Base-by-base conservation (phyloP, 441 rosid genomes). In the Macaranga tanarius region DNA sequence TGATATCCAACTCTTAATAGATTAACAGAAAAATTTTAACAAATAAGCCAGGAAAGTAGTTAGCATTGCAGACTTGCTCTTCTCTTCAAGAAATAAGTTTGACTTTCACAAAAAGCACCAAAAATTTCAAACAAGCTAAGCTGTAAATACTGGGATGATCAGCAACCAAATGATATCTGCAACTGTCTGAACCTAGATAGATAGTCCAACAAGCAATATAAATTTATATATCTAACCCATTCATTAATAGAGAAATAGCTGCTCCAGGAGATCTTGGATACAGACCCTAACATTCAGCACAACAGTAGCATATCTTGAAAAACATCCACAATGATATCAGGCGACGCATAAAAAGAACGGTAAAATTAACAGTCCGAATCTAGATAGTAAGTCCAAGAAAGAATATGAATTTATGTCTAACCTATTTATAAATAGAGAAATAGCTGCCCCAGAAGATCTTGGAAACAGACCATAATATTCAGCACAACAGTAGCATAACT, bases 121-220 rank as follows among this genome's bases (percentile, higher is more conserved):
- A 70, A 42, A 47, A 72, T 31, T 74, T 69, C 26, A 20, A 62
- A 25, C 51, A 60, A 67, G 59, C 79, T 67, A 67, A 44, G 59
- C 72, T 19, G 72, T 48, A 15, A 5, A 52, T 72, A 67, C 76
- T 77, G 75, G 22, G 69, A 75, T 65, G 65, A 58, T 55, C 77
- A 69, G 75, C 78, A 64, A 65, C 66, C 55, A 62, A 70, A n/a
- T n/a, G 28, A 72, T 40, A 61, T 77, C 83, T 74, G 84, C 85
- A 80, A 73, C 73, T 70, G 70, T 67, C 73, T 52, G 73, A 75
- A 76, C 76, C 70, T 71, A 56, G 65, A 70, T 71, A 56, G 65
- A 70, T 62, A 56, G 76, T 73, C 77, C 77, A 79, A 62, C n/a
- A 70, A 45, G 4, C 65, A 68, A 59, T 50, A 48, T 67, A 61